A percentile compares a stretch with the other conserved stretches of the same genome.
Conservation (phyloP, 495 filamentous ascomycete genomes). For the Viridothelium virens region DNA sequence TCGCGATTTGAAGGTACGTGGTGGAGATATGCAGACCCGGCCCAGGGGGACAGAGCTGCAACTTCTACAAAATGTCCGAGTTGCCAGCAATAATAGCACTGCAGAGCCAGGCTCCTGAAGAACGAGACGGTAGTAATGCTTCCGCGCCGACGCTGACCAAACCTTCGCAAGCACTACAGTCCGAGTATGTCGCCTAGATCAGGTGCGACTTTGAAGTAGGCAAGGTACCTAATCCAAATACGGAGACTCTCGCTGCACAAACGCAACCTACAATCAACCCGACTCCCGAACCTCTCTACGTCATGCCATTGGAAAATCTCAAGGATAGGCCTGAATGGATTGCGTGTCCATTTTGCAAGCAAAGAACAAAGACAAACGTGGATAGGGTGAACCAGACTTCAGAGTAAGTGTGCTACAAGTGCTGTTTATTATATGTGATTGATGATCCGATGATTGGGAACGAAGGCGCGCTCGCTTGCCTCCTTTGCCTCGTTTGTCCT, state of each 20-base stretch:
- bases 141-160: no score
- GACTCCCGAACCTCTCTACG: neutral
- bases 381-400: neutral
- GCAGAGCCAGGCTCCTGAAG: no score
- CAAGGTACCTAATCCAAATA: no score
- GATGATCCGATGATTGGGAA: neutral
- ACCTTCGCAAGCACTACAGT: no score
- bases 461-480: neutral
- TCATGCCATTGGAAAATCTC: neutral
- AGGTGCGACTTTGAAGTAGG: no score
- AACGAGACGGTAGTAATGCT: no score
- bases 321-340: neutral
- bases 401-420: neutral
- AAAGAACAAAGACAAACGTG: neutral
- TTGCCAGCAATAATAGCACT: no score
- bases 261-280: no score
- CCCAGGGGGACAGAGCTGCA: neutral
- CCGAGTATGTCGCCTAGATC: no score
- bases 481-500: constrained; percentile 7
- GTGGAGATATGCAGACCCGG: neutral
- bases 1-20: constrained; percentile 1
- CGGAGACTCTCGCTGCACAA: no score
- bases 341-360: neutral
- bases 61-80: no score
- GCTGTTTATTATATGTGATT: neutral